Percentiles rank a stretch among this genome's conserved stretches.
Evolutionary conservation across 352 stramenopile genomes (phyloP).

Genomic region (Pythium vanterpoolii): DNA sequence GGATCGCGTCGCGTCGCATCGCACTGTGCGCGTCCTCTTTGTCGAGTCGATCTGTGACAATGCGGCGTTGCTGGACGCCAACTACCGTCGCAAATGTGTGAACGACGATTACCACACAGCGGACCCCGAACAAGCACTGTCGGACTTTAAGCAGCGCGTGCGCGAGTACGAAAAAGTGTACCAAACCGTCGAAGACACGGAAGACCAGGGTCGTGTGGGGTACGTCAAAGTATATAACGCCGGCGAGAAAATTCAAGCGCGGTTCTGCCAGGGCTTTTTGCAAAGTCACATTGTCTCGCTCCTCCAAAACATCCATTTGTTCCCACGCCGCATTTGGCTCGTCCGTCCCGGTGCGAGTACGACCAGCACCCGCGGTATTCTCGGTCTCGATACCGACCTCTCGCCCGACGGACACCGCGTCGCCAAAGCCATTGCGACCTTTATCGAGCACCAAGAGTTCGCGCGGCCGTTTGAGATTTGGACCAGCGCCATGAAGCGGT

Average conservation of each 20-base stretch:
- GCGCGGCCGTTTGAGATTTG: conserved; percentile 71
- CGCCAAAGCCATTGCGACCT: conserved; percentile 76
- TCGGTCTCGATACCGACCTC: conserved; percentile 82
- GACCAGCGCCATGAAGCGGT: conserved; percentile 81
- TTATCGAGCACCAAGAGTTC: conserved; percentile 79
- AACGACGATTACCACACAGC: conserved; percentile 91
- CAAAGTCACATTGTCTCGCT: conserved; percentile 87
- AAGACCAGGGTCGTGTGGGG: conserved; percentile 72
- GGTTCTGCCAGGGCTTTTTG: conserved; percentile 84
- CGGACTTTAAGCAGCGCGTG: conserved; percentile 86
- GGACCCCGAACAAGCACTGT: conserved; percentile 80
- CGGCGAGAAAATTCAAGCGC: conserved; percentile 89
- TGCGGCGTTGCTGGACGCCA: conserved; percentile 87
- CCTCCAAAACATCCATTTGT: conserved; percentile 91
- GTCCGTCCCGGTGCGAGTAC: conserved; percentile 82
- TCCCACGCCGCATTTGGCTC: conserved; percentile 88
- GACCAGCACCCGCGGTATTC: conserved; percentile 71
- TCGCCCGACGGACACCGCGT: conserved; percentile 77
- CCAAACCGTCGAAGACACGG: conserved; percentile 88
- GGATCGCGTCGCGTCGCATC: too few relatives aligned
- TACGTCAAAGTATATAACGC: conserved; percentile 94
- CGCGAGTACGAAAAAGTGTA: conserved; percentile 93
- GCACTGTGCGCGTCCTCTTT: conserved; percentile 94
- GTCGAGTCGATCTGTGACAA: conserved; percentile 96
- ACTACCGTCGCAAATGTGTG: conserved; percentile 81